Conservation (phyloP, 305 asterid species). For the Ilex paraguariensis region DNA sequence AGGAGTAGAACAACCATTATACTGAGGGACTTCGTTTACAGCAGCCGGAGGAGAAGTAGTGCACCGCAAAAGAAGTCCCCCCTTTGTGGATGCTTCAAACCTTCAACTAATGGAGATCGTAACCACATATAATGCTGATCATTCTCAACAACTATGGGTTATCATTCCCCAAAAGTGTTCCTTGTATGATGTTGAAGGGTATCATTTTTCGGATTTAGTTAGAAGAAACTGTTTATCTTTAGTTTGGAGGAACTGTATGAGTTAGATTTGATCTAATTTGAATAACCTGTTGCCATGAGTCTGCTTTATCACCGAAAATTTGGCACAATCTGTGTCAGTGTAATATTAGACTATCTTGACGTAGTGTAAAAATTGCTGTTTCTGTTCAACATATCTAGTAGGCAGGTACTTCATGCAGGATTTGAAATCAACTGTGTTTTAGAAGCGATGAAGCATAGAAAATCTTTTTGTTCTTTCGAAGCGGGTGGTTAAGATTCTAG, state of each 20-base stretch:
- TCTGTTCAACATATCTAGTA: too few species aligned
- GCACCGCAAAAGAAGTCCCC: constrained; percentile 65
- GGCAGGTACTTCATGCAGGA: too few species aligned
- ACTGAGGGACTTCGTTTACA: constrained; percentile 69
- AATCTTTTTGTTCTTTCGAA: too few species aligned
- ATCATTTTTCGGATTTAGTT: constrained; percentile 19
- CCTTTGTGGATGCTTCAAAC: constrained; percentile 72
- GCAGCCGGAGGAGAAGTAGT: constrained; percentile 42
- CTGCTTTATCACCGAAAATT: not conserved
- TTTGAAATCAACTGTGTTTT: too few species aligned
- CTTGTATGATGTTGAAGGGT: constrained; percentile 19
- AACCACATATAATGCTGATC: constrained; percentile 18
- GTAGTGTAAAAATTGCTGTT: too few species aligned
- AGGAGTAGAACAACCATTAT: constrained; percentile 52
- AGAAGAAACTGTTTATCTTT: constrained; percentile 25
- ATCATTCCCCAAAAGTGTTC: constrained; percentile 5
- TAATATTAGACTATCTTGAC: too few species aligned
- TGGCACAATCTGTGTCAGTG: too few species aligned
- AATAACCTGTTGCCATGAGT: constrained; percentile 26
- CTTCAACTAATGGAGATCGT: constrained; percentile 38
- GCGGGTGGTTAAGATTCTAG: too few species aligned
- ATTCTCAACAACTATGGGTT: not conserved
- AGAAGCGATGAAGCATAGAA: too few species aligned
- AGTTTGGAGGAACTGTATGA: constrained; percentile 25
- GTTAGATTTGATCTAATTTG: constrained; percentile 34